Base-by-base conservation (phyloP, 768 basidiomycete species). In the Pulveroboletus frians region DNA sequence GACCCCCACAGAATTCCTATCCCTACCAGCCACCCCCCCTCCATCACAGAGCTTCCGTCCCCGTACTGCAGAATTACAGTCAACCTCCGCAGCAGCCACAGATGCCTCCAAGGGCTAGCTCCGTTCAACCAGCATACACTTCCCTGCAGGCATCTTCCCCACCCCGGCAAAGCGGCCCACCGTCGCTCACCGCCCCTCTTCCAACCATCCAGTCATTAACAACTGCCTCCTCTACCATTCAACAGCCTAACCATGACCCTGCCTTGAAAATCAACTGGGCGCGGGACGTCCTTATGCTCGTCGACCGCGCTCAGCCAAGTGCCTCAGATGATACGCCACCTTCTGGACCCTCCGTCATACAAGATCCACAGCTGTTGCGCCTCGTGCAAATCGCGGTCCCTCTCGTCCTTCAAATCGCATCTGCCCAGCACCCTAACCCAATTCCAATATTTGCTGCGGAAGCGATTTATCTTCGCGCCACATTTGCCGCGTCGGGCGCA, bases 241-340 rank as follows among this genome's bases (percentile, higher is more conserved):
- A 84, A 46, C 67, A 73, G 2, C 76, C 83, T 1, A 60, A 60
- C 34, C 76, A 78, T 49, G 81, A 83, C 56, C 84, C 85, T 3
- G 62, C 70, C 0, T 73, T 81, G 37, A 81, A 83, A 57, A 66
- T 95, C 5, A 73, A 77, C 23, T 97, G 92, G 92, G 80, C 81
- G 14, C 76, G 88, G 42, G 91, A 95, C 54, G 87, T 94, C 48
- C 66, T 93, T 49, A 79, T 82, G 58, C 80, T 94, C 50, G 80
- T 89, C 47, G 87, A 94, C 45, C 77, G 81, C 46, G 43, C 54
- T 11, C 57, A 66, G 42, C 58, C 75, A 4, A 65, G 69, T 44
- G 66, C 73, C 0, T 51, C 69, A 57, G 53, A 56, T 8, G 80
- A 81, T 37, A 67, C 73, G 2, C 68, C 73, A 0, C 57, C 77